Base-by-base conservation (phyloP, 768 basidiomycete genomes). In the Hortiboletus campestris region DNA sequence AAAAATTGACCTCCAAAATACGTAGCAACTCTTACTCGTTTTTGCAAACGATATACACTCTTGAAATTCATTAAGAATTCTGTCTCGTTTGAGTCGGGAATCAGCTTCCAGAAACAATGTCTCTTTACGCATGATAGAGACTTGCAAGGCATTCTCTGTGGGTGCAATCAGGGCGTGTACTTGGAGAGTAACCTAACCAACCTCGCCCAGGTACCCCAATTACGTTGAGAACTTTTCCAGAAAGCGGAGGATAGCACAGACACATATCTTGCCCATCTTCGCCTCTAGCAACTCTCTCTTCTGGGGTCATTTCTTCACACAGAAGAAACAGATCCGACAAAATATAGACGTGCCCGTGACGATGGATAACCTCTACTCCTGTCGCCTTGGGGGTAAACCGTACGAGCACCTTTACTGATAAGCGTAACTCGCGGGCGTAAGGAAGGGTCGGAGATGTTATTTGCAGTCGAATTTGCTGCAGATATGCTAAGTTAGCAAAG, bases 261-360 rank as follows among this genome's bases (percentile, higher is more conserved):
- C 86, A 91, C 86, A 96, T 89, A 66, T 97, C 93, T 6, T 86
- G 80, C 12, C 84, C 84, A 55, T 84, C 82, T 32, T 76, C 72
- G 13, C 75, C 78, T 56, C 71, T 63, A 28, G 77, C 73, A 38
- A 74, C 72, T 52, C 76, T 79, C 56, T 96, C 90, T 49, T 84
- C 80, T 19, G 77, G 79, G 1, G 80, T 67, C 83, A 96, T 92
- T 64, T 84, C 80, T 70, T 98, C 95, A 63, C 91, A 93, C 29
- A 98, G 73, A 51, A 99, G 77, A 71, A 98, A 93, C 19, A 99
- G 75, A 68, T 99, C 97, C 16, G 94, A 95, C 53, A 98, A 80
- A 47, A 99, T 80, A 71, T 91, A 91, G 46, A 98, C 73, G 65
- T 91, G 89, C 3, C 88, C 94, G n/a, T 78, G 79, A 14, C 68